Base-by-base conservation (phyloP, 805 yeast genomes). In the Saccharomyces paradoxus region DNA sequence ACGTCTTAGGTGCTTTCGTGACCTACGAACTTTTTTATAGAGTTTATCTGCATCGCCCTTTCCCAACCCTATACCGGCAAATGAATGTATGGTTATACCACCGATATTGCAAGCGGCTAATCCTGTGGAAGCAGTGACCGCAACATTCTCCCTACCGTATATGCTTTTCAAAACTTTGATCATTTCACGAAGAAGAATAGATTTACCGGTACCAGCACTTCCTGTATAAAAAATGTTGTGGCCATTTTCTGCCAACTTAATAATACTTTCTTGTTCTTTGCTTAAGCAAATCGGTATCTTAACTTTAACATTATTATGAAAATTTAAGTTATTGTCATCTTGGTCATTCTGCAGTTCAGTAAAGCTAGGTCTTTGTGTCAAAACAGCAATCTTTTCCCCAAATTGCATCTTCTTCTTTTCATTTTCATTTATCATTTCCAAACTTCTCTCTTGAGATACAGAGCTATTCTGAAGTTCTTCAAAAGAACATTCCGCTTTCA, bases 191-290 rank as follows among this genome's bases (percentile, higher is more conserved):
- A 94, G 72, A n/a, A 94, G 74, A 3, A 94, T 86, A 1, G 99
- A 92, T 67, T 94, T 94, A 66, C 99, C 99, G 0, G 99, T 94
- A 63, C 99, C 99, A 0, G 99, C 99, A 32, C 97, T 89, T 51
- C 99, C 99, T 0, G 99, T 94, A 67, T 88, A 94, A 66, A 94
- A 94, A 2, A 94, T 71, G 56, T 85, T 88, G 17, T 75, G 72
- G 0, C 95, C 90, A 24, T 74, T 65, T 48, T 80, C 70, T 0
- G 85, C 96, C 53, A 87, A 70, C 9, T 82, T 79, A 10, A 88
- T 76, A 24, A 94, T 82, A 50, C 77, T 71, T 54, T 79, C 77
- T 64, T 87, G 95, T 63, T 87, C 94, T 24, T 76, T 76, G 59
- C 82, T 78, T 9, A 81, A 63, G 6, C 67, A 55, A 1, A 72